Percentiles rank a stretch among this genome's conserved stretches.
Evolutionary conservation across 2,329 filamentous ascomycete species (phyloP).

Genomic region (Fonsecaea multimorphosa): DNA sequence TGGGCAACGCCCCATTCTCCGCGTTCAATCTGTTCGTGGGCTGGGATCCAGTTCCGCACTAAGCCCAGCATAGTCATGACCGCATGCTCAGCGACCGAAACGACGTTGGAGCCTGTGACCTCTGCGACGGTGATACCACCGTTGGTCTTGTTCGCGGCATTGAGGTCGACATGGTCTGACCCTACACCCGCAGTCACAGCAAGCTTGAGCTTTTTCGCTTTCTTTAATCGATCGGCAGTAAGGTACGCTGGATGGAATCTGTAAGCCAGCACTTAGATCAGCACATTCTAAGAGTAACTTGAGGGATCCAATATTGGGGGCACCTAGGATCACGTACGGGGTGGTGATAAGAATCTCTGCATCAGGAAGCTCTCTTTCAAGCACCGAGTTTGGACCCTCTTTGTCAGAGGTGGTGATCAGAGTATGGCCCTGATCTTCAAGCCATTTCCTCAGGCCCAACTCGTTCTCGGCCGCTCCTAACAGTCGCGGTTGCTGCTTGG

Average conservation of each 20-base stretch:
- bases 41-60: slow-evolving; percentile 97
- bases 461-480: slow-evolving; percentile 98
- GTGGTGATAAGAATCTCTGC: slow-evolving; percentile 99
- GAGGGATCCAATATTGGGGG: slow-evolving; percentile 28
- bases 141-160: slow-evolving; percentile 98
- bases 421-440: slow-evolving; percentile 95
- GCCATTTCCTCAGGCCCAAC: slow-evolving; percentile 95
- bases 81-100: slow-evolving; percentile 98
- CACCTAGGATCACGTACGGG: slow-evolving; percentile 63
- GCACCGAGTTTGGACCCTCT: slow-evolving; percentile 88
- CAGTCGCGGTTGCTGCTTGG: slow-evolving; percentile 83
- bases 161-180: slow-evolving; percentile 96
- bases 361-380: slow-evolving; percentile 94
- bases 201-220: slow-evolving; percentile 98
- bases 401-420: slow-evolving; percentile 98
- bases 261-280: slow-evolving; percentile 25
- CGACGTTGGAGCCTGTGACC: slow-evolving; percentile 97
- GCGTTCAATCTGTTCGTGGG: slow-evolving; percentile 86
- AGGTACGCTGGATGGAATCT: slow-evolving; percentile 99
- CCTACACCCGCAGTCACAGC: slow-evolving; percentile 97
- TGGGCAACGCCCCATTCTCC: slow-evolving; percentile 96
- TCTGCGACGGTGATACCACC: slow-evolving; percentile 96
- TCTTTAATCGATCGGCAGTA: slow-evolving; percentile 91
- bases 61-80: slow-evolving; percentile 97
- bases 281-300: neutral